Conservation (phyloP, 1,284 basidiomycete genomes). For the Austroboletus rostrupii region DNA sequence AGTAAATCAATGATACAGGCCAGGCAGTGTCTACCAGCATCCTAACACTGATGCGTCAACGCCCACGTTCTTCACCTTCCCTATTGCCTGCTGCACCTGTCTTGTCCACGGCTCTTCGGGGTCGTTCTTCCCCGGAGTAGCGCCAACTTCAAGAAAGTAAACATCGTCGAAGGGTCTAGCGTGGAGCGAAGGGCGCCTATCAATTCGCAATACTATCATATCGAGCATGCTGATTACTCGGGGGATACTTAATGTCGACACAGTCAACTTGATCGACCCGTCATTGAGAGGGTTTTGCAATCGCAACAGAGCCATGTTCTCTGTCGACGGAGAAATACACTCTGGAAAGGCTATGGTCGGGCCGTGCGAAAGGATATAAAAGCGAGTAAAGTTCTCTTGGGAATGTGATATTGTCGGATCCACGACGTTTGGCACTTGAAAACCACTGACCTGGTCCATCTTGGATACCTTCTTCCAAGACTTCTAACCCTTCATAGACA, state of each 20-base stretch:
- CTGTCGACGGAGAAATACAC: conserved; percentile 6
- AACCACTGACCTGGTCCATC: conserved; percentile 45
- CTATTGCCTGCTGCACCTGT: conserved; percentile 16
- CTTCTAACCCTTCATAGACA: conserved; percentile 53
- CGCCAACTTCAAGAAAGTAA: conserved; percentile 54
- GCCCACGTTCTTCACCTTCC: conserved; percentile 13
- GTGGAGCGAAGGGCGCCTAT: conserved; percentile 54
- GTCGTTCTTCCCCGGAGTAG: conserved; percentile 10
- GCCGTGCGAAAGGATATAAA: conserved; percentile 49
- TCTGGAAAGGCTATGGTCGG: conserved; percentile 27
- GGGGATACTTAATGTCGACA: conserved; percentile 11
- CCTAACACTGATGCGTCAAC: conserved; percentile 36
- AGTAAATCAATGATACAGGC: background rate
- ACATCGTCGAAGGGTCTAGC: conserved; percentile 51
- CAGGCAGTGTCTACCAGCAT: conserved; percentile 35
- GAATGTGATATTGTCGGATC: background rate
- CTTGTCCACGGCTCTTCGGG: conserved; percentile 16
- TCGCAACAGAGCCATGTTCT: conserved; percentile 40
- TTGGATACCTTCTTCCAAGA: conserved; percentile 60
- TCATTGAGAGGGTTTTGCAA: conserved; percentile 18
- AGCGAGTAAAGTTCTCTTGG: conserved; percentile 66
- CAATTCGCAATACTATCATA: conserved; percentile 44
- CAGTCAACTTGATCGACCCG: background rate
- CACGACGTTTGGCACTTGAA: background rate
- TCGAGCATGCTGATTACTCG: conserved; percentile 20